Base-by-base conservation (phyloP, 768 basidiomycete genomes). In the Boletus sp. region DNA sequence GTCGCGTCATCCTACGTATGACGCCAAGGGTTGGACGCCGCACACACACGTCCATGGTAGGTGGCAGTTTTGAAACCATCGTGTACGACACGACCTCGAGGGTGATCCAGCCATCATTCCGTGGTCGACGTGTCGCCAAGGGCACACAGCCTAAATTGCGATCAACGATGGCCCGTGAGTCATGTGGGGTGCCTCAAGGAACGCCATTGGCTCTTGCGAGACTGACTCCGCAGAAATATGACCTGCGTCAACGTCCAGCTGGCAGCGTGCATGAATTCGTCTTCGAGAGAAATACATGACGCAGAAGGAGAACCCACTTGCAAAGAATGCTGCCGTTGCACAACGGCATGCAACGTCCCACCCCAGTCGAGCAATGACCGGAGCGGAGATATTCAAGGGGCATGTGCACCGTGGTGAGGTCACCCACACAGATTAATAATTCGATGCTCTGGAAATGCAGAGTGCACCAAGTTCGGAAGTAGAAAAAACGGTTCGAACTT, bases 1-100 rank as follows among this genome's bases (percentile, higher is more conserved):
- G 33, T 47, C 37, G 24, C 18, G 28, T 44, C 32, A 47, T 44
- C 11, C 24, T 24, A 3, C 33, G 33, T n/a, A 55, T 48, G 46
- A 59, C 30, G 24, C 56, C 56, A 51, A 49, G 37, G 37, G 39
- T 52, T 46, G 52, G 57, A 30, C 50, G 46, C 52, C 46, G 52
- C 52, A 51, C 49, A 44, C 17, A 40, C 30, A 36, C 46, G 15
- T 36, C 18, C 55, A 51, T 37, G 44, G 44, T 24, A 3, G 47
- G 58, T 65, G 60, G 65, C 60, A 59, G 55, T 58, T 58, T 36
- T 36, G 37, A 50, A 54, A 48, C 18, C 44, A 59, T 55, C 60
- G 35, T 57, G 51, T 58, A 49, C 48, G 24, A 37, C 44, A 44
- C 54, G 40, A 39, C 18, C 33, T 9, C 32, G 12, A 55, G 37